Conservation (phyloP, 306 rosid species). For the Prinsepia uniflora region DNA sequence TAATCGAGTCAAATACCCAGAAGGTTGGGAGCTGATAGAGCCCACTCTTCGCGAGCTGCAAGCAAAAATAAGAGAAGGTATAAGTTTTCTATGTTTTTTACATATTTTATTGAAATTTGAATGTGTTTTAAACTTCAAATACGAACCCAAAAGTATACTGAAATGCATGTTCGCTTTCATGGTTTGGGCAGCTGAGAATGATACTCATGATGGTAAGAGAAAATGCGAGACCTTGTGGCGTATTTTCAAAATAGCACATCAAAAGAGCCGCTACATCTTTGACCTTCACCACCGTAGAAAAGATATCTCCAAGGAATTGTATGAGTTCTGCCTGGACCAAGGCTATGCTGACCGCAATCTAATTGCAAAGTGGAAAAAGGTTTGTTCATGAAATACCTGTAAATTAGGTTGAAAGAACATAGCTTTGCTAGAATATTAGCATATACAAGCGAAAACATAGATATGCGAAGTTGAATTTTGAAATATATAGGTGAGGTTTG, state of each 20-base stretch:
- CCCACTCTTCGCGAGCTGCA: constrained; percentile 83
- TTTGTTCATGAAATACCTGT: no score
- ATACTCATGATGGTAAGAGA: constrained; percentile 49
- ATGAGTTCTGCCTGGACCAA: constrained; percentile 43
- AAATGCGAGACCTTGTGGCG: constrained; percentile 51
- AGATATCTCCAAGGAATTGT: constrained; percentile 42
- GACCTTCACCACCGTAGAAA: constrained; percentile 41
- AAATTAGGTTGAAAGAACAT: no score
- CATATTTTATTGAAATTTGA: no score
- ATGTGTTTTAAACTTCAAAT: no score
- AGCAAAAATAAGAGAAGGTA: constrained; percentile 81
- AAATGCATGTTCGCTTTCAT: no score
- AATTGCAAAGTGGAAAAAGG: constrained; percentile 51
- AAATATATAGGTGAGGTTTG: no score
- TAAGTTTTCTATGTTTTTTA: no score
- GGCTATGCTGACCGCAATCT: constrained; percentile 43
- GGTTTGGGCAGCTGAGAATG: constrained; percentile 28
- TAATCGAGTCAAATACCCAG: constrained; percentile 72
- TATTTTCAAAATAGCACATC: constrained; percentile 48
- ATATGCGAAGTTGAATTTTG: no score
- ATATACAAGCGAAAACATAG: no score
- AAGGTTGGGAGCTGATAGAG: constrained; percentile 91
- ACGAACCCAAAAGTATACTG: no score
- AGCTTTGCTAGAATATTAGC: no score
- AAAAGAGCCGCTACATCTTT: constrained; percentile 44